A percentile compares a stretch with the other conserved stretches of the same genome.
Conservation (phyloP, 1,284 basidiomycete species). For the Agroathelia rolfsii region DNA sequence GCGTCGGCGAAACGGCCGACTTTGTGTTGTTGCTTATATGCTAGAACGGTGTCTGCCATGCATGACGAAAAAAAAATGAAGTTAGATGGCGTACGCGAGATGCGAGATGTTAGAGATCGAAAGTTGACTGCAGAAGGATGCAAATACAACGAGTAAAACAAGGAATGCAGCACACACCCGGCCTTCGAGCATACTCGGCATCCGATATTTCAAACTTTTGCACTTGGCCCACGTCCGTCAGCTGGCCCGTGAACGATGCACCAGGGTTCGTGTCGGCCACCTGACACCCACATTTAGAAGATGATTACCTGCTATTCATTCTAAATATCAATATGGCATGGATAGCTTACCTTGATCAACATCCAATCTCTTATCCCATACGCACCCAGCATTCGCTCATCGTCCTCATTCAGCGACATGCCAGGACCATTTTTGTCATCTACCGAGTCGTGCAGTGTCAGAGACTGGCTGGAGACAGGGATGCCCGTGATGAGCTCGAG, state of each 20-base stretch:
- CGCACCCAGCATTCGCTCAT: conserved; percentile 56
- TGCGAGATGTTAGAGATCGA: no score
- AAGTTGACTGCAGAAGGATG: not conserved
- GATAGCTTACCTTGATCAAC: conserved; percentile 57
- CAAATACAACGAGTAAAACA: not conserved
- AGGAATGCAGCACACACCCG: conserved; percentile 45
- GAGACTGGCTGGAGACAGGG: conserved; percentile 57
- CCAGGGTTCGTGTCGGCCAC: conserved; percentile 74
- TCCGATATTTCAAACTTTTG: conserved; percentile 89
- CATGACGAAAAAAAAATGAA: not conserved
- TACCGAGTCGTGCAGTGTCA: conserved; percentile 56
- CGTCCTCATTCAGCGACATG: conserved; percentile 54
- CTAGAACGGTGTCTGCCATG: conserved; percentile 73
- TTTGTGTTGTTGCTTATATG: conserved; percentile 84
- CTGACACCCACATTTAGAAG: no score
- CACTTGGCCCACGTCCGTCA: conserved; percentile 77
- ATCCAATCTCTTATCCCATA: conserved; percentile 66
- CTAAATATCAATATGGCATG: no score
- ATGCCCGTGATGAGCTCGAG: conserved; percentile 91
- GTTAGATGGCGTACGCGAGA: no score
- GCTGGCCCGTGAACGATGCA: conserved; percentile 64
- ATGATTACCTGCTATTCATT: no score
- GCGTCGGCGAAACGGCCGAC: conserved; percentile 89
- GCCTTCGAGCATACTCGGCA: conserved; percentile 72
- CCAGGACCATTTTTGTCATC: no score